These are phyloP conservation scores for Orychophragmus violaceus DNA, from an alignment of 345 rosid genomes.

Conservation along the genomic window DNA sequence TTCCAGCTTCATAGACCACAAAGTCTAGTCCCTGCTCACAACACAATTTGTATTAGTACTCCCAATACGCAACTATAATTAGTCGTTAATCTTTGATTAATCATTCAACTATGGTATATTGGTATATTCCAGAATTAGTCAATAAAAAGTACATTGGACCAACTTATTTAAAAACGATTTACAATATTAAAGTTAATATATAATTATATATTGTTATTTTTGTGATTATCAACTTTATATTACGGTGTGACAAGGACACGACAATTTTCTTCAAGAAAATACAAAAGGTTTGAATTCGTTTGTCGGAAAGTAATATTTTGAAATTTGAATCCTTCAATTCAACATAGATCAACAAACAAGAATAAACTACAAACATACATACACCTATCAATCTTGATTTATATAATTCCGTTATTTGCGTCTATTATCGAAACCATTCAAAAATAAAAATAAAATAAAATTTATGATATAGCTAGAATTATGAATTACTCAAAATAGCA, in stretches of 20 bases:
- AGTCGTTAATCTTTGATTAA: not conserved
- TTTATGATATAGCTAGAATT: not conserved
- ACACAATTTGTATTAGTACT: constrained; percentile 3
- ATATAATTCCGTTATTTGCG: not conserved
- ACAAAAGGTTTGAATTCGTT: constrained; percentile 8
- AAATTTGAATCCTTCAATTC: constrained; percentile 20
- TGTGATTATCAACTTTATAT: constrained; percentile 1
- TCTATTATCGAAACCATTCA: too few species aligned
- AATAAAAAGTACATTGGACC: not conserved
- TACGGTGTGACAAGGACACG: constrained; percentile 10
- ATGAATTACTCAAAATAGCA: not conserved
- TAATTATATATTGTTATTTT: not conserved
- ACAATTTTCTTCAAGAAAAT: not conserved
- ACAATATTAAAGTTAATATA: not conserved
- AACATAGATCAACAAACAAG: not conserved
- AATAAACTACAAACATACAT: not conserved
- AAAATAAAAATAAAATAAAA: not conserved
- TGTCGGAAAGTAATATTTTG: constrained; percentile 20
- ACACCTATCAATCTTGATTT: not conserved
- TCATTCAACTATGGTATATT: not conserved
- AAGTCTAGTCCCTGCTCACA: constrained; percentile 62
- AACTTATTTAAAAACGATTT: not conserved
- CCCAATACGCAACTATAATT: not conserved
- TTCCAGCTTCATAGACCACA: constrained; percentile 61
- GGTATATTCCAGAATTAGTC: not conserved